Evolutionary conservation across 805 yeast species (phyloP).

Genomic region (Saccharomycopsis malanga): DNA sequence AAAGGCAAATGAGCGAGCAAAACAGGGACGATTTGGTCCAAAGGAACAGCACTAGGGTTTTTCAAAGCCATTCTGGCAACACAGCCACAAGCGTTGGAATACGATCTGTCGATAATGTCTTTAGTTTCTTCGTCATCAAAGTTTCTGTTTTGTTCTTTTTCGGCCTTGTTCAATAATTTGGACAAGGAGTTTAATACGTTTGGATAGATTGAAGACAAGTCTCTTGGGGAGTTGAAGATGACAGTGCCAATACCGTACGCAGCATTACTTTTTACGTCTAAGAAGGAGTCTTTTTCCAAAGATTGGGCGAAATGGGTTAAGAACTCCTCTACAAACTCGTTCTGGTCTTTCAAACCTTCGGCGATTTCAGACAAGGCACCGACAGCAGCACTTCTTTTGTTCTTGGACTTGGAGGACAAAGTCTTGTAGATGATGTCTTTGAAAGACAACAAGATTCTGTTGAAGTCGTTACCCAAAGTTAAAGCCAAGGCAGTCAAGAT

Average conservation of each 20-base stretch:
- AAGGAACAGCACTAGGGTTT: slow-evolving; percentile 65
- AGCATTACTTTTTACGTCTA: slow-evolving; percentile 89
- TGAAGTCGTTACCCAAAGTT: slow-evolving; percentile 75
- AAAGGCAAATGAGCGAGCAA: slow-evolving; percentile 78
- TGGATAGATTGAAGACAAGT: slow-evolving; percentile 57
- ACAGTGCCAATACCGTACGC: slow-evolving; percentile 92
- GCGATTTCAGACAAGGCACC: slow-evolving; percentile 91
- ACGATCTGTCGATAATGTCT: slow-evolving; percentile 74
- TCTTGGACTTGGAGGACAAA: slow-evolving; percentile 54
- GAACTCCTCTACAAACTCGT: slow-evolving; percentile 65
- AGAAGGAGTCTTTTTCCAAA: slow-evolving; percentile 65
- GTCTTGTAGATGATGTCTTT: slow-evolving; percentile 54
- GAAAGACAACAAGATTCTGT: slow-evolving; percentile 63
- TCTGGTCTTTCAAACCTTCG: slow-evolving; percentile 56
- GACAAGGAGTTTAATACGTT: slow-evolving; percentile 61
- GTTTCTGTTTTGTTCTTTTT: slow-evolving; percentile 51
- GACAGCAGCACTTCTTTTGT: slow-evolving; percentile 74
- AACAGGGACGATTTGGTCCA: slow-evolving; percentile 67
- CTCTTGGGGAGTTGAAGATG: slow-evolving; percentile 41
- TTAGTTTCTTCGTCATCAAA: slow-evolving; percentile 69
- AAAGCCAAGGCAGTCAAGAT: slow-evolving; percentile 69
- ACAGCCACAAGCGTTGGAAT: slow-evolving; percentile 96
- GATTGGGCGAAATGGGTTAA: slow-evolving; percentile 62
- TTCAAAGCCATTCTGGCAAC: slow-evolving; percentile 85
- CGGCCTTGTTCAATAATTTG: slow-evolving; percentile 70